Evolutionary conservation across 768 basidiomycete species (phyloP).

Genomic region (Cytidiella melzeri): DNA sequence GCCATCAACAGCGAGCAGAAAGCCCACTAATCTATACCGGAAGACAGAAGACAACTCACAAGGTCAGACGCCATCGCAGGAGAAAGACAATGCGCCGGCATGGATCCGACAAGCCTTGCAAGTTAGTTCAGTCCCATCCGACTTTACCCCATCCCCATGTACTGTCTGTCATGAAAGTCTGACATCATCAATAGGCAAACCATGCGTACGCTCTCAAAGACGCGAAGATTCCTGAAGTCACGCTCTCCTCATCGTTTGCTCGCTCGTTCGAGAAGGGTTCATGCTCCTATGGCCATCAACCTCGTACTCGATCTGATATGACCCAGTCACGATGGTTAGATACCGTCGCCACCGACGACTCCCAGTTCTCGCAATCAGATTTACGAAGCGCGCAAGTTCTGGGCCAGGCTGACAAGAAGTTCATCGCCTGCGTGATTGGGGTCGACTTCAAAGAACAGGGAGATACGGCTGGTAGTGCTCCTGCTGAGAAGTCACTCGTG

Average conservation of each 20-base stretch:
- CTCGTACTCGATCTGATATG: background rate
- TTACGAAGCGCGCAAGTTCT: slow-evolving; percentile 57
- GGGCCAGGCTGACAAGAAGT: slow-evolving; percentile 87
- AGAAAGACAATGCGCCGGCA: slow-evolving; percentile 34
- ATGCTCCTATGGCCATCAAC: background rate
- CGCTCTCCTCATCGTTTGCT: slow-evolving; percentile 10
- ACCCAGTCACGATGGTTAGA: background rate
- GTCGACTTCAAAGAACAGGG: slow-evolving; percentile 16
- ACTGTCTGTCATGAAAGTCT: too few relatives aligned
- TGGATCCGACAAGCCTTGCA: slow-evolving; percentile 68
- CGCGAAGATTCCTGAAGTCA: slow-evolving; percentile 37
- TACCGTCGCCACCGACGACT: background rate
- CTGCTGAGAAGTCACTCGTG: slow-evolving; percentile 40
- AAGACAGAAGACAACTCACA: background rate
- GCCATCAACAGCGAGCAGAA: slow-evolving; percentile 12
- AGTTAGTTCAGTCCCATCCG: too few relatives aligned
- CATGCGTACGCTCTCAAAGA: slow-evolving; percentile 45
- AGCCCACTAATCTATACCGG: too few relatives aligned
- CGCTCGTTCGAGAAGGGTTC: background rate
- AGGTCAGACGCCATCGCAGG: background rate
- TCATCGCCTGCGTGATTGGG: slow-evolving; percentile 67
- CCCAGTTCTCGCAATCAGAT: slow-evolving; percentile 42
- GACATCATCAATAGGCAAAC: slow-evolving; percentile 52
- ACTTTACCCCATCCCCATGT: too few relatives aligned
- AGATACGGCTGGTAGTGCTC: slow-evolving; percentile 9